Evolutionary conservation across 495 filamentous ascomycete genomes (phyloP).

Genomic region (Penicillium argentinense): DNA sequence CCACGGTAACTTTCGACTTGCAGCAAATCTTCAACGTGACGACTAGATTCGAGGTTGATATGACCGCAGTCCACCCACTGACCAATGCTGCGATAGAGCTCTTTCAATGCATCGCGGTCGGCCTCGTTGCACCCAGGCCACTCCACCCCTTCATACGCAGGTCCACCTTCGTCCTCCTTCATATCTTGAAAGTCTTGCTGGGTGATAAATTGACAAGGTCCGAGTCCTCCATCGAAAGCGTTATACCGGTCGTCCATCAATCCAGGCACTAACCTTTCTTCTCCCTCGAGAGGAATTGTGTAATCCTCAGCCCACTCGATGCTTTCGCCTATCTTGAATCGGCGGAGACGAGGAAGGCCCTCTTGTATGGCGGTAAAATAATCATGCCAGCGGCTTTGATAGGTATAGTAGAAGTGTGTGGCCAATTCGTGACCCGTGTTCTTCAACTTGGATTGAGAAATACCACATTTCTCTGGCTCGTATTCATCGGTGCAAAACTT

Average conservation of each 20-base stretch:
- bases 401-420: too few relatives aligned
- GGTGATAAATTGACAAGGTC: too few relatives aligned
- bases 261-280: constrained; percentile 4
- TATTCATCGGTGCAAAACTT: neutral
- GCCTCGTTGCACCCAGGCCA: constrained; percentile 2
- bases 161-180: neutral
- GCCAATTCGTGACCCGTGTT: neutral
- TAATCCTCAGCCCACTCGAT: neutral
- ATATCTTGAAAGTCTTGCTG: neutral
- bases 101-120: constrained; percentile 5
- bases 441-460: constrained; percentile 3
- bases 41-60: too few relatives aligned
- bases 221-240: constrained; percentile 1
- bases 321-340: constrained; percentile 19
- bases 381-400: constrained; percentile 21
- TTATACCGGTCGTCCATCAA: constrained; percentile 1
- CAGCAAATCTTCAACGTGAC: too few relatives aligned
- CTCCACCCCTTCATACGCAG: too few relatives aligned
- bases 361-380: constrained; percentile 20
- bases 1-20: too few relatives aligned
- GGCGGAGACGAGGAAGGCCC: constrained; percentile 9
- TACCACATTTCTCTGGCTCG: neutral
- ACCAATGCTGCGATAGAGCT: neutral
- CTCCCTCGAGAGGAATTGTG: constrained; percentile 15
- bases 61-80: constrained; percentile 3